phyloP scores from a whole-genome alignment of 768 basidiomycete genomes.

The Trametopsis cervina region DNA sequence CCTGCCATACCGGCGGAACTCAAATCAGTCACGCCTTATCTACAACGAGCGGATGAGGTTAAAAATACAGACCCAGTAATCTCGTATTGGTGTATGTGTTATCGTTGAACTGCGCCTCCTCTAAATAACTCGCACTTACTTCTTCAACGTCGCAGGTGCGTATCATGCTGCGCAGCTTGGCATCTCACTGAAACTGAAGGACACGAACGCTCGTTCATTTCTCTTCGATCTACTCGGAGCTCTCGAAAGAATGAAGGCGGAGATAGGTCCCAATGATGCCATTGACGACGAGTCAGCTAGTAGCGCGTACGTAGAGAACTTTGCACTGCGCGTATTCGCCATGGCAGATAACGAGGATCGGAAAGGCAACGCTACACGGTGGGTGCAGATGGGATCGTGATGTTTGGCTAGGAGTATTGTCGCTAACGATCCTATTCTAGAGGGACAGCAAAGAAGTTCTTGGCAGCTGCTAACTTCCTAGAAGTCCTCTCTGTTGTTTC shows the following conservation, averaged over 20 bases:
- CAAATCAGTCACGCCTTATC: conserved; percentile 66
- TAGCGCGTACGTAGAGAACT: conserved; percentile 90
- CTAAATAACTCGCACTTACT: too few species aligned
- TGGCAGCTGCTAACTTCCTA: conserved; percentile 92
- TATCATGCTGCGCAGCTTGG: conserved; percentile 91
- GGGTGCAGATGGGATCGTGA: conserved; percentile 14
- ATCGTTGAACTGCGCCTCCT: too few species aligned
- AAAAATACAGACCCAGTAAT: conserved; percentile 77
- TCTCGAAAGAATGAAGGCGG: conserved; percentile 76
- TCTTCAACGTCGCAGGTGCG: conserved; percentile 45
- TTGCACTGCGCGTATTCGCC: conserved; percentile 84
- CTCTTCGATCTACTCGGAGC: conserved; percentile 67
- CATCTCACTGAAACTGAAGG: conserved; percentile 66
- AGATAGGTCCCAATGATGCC: conserved; percentile 70
- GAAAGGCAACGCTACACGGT: conserved; percentile 70
- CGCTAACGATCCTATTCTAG: conserved; percentile 42
- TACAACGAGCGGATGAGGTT: conserved; percentile 89
- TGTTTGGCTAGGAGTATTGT: not conserved
- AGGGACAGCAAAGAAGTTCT: conserved; percentile 88
- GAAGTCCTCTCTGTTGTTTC: conserved; percentile 75
- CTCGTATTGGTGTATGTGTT: conserved; percentile 87
- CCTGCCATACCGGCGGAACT: conserved; percentile 56
- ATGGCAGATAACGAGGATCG: conserved; percentile 91
- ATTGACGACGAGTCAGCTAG: conserved; percentile 78
- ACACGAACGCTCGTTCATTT: conserved; percentile 53